Base-by-base conservation (phyloP, 2,329 filamentous ascomycete genomes). In the Dryadomyces quercus-mongolicae region DNA sequence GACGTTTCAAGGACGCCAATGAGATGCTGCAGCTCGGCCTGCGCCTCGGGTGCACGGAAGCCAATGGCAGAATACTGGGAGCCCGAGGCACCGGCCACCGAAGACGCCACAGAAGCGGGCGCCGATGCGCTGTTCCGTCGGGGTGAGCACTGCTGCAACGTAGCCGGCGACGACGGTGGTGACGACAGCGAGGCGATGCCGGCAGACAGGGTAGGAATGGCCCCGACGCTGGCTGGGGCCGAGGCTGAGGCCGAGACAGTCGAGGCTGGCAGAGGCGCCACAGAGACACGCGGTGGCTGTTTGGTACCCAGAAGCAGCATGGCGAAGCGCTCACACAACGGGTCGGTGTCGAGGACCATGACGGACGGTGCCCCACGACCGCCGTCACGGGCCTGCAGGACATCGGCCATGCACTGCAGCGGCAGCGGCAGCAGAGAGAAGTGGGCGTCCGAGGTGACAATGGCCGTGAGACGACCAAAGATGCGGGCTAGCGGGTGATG, bases 401-500 rank as follows among this genome's bases (percentile, higher is more conserved):
- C 2, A n/a, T 57, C 54, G 34, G 49, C 43, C 48, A 57, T 45
- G n/a, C 34, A 51, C 16, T 36, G 49, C 43, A 59, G 9, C 1
- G 58, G 54, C 25, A 56, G 25, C 3, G 53, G 46, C 25, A 58
- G 42, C 9, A 52, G 50, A 9, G 44, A 40, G 43, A 56, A 48
- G 49, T 58, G 56, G 18, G 54, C 53, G 51, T 55, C 51, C 12
- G 49, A 51, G 12, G 50, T 45, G 31, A 53, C 55, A 7, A 49
- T 12, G n/a, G 46, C 20, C 34, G 48, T 45, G 18, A 49, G 46
- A 2, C 44, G 51, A 25, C 38, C 51, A 21, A 59, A 54, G 43
- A 55, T 47, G 38, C 51, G 52, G n/a, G 50, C 36, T 9, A 60
- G 21, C n/a, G 58, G 58, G 31, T 60, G 58, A 2, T 18, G 10